Percentiles rank a stretch among this genome's conserved stretches.
Conservation (phyloP, 1,284 basidiomycete genomes). For the Marasmius oreades region DNA sequence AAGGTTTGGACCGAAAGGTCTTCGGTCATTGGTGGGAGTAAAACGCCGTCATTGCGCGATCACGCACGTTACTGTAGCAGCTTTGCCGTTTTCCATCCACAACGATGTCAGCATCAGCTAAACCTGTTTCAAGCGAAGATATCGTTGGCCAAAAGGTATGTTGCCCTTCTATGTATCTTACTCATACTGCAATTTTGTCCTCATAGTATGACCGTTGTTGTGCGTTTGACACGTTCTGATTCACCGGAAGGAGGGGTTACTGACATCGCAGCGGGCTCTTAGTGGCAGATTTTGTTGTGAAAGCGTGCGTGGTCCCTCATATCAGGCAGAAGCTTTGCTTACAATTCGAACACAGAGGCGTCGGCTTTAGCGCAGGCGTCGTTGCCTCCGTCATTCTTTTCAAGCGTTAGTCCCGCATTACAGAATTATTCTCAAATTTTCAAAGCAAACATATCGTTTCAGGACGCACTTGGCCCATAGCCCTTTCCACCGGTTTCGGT, state of each 20-base stretch:
- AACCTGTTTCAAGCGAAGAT: slow-evolving; percentile 80
- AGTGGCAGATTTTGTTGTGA: slow-evolving; percentile 80
- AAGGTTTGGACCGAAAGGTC: no score
- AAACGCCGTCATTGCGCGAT: no score
- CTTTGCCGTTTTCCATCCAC: background rate
- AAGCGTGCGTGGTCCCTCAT: slow-evolving; percentile 51
- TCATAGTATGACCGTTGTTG: slow-evolving; percentile 87
- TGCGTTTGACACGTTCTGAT: slow-evolving; percentile 42
- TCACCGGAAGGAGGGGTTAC: background rate
- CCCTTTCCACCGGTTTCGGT: slow-evolving; percentile 89
- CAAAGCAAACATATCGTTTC: slow-evolving; percentile 14
- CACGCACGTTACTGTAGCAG: no score
- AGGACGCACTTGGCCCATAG: slow-evolving; percentile 98
- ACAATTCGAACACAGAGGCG: slow-evolving; percentile 57
- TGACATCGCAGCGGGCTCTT: slow-evolving; percentile 6
- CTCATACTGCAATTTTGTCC: background rate
- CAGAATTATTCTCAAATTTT: slow-evolving; percentile 1
- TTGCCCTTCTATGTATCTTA: slow-evolving; percentile 36
- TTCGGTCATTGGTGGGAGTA: no score
- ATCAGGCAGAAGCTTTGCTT: background rate
- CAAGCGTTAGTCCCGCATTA: slow-evolving; percentile 68
- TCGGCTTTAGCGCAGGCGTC: slow-evolving; percentile 94
- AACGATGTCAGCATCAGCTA: slow-evolving; percentile 45
- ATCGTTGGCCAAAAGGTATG: slow-evolving; percentile 81
- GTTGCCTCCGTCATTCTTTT: slow-evolving; percentile 94